A percentile compares a stretch with the other conserved stretches of the same genome.
phyloP scores from a whole-genome alignment of 148 eudicot species.

The Oxyria digyna region DNA sequence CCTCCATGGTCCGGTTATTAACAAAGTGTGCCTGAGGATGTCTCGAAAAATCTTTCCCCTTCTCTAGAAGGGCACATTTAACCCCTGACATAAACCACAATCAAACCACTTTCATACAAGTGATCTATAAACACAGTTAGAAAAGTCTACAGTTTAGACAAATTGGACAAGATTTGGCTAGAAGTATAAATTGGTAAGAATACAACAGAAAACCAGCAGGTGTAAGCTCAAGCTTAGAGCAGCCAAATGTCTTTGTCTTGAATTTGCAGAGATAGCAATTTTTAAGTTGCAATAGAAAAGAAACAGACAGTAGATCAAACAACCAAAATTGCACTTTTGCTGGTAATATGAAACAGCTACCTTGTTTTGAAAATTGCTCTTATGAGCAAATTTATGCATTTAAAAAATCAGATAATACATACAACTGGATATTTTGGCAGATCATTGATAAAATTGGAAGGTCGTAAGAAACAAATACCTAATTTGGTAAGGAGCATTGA shows the following conservation, averaged over 20 bases:
- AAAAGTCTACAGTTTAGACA: neutral
- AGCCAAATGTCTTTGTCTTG: neutral
- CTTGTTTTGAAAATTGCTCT: neutral
- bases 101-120: neutral
- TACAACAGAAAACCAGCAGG: neutral
- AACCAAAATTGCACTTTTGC: neutral
- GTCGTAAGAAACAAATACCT: constrained; percentile 31
- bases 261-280: neutral
- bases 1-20: constrained; percentile 99
- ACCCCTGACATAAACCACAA: constrained; percentile 39
- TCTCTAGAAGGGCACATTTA: constrained; percentile 75
- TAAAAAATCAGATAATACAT: neutral
- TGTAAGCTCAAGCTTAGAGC: neutral
- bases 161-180: neutral
- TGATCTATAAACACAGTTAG: neutral
- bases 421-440: too few relatives aligned
- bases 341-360: neutral
- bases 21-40: constrained; percentile 99
- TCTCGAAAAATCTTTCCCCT: constrained; percentile 46
- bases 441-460: neutral
- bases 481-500: constrained; percentile 75
- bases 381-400: neutral
- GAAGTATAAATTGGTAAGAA: neutral
- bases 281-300: neutral
- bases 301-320: neutral